Conservation (phyloP, 2,329 filamentous ascomycete species). For the Colletotrichum eremochloae region DNA sequence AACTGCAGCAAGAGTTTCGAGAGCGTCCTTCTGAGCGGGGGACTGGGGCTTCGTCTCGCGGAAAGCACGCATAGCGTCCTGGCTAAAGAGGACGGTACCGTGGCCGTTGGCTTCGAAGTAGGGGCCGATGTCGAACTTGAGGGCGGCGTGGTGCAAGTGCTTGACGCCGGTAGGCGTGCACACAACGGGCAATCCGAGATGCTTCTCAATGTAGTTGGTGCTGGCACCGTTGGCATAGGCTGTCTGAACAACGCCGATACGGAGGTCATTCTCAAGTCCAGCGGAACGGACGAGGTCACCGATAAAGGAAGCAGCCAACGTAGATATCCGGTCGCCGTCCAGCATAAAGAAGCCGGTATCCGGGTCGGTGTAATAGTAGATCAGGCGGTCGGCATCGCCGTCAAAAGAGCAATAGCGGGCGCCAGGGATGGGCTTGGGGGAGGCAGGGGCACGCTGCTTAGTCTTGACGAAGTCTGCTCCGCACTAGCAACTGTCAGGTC, state of each 20-base stretch:
- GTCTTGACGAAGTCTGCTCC: slow-evolving; percentile 99
- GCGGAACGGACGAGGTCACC: slow-evolving; percentile 87
- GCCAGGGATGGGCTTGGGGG: slow-evolving; percentile 80
- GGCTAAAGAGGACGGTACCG: slow-evolving; percentile 94
- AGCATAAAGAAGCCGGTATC: slow-evolving; percentile 90
- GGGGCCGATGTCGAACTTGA: slow-evolving; percentile 93
- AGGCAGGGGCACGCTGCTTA: slow-evolving; percentile 89
- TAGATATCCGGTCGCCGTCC: slow-evolving; percentile 96
- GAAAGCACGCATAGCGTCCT: slow-evolving; percentile 84
- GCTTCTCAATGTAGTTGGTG: slow-evolving; percentile 91
- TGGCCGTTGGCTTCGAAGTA: slow-evolving; percentile 99
- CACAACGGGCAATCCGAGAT: slow-evolving; percentile 88
- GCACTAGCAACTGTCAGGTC: slow-evolving; percentile 66
- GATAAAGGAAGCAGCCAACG: slow-evolving; percentile 92
- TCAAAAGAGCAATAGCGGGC: slow-evolving; percentile 92
- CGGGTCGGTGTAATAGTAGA: slow-evolving; percentile 93
- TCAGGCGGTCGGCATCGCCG: slow-evolving; percentile 93
- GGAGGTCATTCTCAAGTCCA: slow-evolving; percentile 82
- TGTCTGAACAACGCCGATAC: slow-evolving; percentile 95
- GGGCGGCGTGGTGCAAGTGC: slow-evolving; percentile 96
- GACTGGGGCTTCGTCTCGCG: slow-evolving; percentile 85
- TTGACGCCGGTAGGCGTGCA: slow-evolving; percentile 98
- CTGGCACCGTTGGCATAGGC: slow-evolving; percentile 97
- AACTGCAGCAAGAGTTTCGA: slow-evolving; percentile 86
- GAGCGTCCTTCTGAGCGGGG: slow-evolving; percentile 89